Percentiles rank a stretch among this genome's conserved stretches.
phyloP scores from a whole-genome alignment of 2,329 filamentous ascomycete species.

The Kalmusia sp. region DNA sequence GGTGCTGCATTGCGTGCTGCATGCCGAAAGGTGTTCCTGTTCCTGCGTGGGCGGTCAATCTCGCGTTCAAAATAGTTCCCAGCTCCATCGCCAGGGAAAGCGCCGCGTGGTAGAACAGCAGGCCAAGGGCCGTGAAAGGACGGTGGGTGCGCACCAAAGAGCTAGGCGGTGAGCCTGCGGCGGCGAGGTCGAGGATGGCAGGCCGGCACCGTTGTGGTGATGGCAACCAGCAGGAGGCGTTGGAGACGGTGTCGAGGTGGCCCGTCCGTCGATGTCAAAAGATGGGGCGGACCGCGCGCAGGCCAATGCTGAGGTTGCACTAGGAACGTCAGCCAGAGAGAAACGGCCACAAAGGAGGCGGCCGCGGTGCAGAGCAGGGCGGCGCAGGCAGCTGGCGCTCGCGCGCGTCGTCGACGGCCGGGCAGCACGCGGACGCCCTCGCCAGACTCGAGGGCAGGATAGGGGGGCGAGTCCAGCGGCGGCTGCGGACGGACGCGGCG shows the following conservation, averaged over 20 bases:
- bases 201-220: constrained; percentile 27
- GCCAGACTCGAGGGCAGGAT: constrained; percentile 42
- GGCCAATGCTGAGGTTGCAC: constrained; percentile 49
- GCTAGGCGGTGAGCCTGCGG: constrained; percentile 33
- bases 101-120: constrained; percentile 16
- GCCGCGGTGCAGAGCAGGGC: neutral
- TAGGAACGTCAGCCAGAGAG: constrained; percentile 39
- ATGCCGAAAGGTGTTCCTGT: constrained; percentile 45
- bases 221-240: constrained; percentile 26
- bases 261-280: constrained; percentile 37
- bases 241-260: constrained; percentile 34
- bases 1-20: constrained; percentile 52
- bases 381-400: constrained; percentile 16
- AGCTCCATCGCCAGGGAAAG: constrained; percentile 44
- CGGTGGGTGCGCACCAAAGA: constrained; percentile 21
- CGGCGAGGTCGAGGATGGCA: constrained; percentile 17
- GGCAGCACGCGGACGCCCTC: constrained; percentile 40
- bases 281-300: constrained; percentile 43
- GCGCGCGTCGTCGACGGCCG: constrained; percentile 28
- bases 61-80: constrained; percentile 52
- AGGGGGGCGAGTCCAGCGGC: constrained; percentile 33
- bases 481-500: constrained; percentile 28
- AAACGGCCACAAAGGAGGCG: constrained; percentile 11
- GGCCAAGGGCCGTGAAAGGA: constrained; percentile 18
- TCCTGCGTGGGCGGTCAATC: constrained; percentile 48